These are phyloP conservation scores for Fusarium dimerum DNA, from an alignment of 2,329 filamentous ascomycete genomes.

Conservation along the genomic window DNA sequence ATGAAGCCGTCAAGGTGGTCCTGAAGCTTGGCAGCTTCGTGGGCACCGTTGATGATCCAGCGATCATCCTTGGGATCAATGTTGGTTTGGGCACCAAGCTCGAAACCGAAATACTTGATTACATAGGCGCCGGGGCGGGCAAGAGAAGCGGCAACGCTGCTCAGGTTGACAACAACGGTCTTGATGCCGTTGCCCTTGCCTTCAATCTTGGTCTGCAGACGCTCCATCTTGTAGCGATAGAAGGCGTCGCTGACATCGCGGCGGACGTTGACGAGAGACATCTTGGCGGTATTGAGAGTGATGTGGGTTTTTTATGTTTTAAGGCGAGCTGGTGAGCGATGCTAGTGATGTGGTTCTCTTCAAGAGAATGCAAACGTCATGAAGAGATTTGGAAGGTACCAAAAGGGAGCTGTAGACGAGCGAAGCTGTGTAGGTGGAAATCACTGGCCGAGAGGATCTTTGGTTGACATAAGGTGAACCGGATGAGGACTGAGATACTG, in stretches of 20 bases:
- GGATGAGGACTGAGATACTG: slow-evolving; percentile 48
- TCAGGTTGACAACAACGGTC: slow-evolving; percentile 94
- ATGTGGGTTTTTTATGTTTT: slow-evolving; percentile 18
- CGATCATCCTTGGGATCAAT: slow-evolving; percentile 95
- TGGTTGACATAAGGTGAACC: slow-evolving; percentile 58
- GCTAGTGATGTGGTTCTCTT: slow-evolving; percentile 18
- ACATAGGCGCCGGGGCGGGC: slow-evolving; percentile 91
- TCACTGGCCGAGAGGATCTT: slow-evolving; percentile 57
- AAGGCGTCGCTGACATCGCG: slow-evolving; percentile 97
- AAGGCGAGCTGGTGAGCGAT: slow-evolving; percentile 16
- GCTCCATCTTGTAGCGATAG: slow-evolving; percentile 99
- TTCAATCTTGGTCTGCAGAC: slow-evolving; percentile 97
- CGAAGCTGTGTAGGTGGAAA: slow-evolving; percentile 44
- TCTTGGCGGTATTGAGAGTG: slow-evolving; percentile 57
- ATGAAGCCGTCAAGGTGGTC: slow-evolving; percentile 99
- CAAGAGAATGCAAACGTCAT: slow-evolving; percentile 39
- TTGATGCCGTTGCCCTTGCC: slow-evolving; percentile 99
- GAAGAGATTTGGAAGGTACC: slow-evolving; percentile 34
- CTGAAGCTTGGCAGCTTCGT: slow-evolving; percentile 93
- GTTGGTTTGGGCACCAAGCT: slow-evolving; percentile 98
- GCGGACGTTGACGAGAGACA: slow-evolving; percentile 98
- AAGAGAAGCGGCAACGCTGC: slow-evolving; percentile 88
- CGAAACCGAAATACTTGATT: slow-evolving; percentile 99
- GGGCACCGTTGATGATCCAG: slow-evolving; percentile 99
- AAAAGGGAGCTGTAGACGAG: slow-evolving; percentile 36